Conservation (phyloP, 2,329 filamentous ascomycete species). For the Chaetomium sp. region DNA sequence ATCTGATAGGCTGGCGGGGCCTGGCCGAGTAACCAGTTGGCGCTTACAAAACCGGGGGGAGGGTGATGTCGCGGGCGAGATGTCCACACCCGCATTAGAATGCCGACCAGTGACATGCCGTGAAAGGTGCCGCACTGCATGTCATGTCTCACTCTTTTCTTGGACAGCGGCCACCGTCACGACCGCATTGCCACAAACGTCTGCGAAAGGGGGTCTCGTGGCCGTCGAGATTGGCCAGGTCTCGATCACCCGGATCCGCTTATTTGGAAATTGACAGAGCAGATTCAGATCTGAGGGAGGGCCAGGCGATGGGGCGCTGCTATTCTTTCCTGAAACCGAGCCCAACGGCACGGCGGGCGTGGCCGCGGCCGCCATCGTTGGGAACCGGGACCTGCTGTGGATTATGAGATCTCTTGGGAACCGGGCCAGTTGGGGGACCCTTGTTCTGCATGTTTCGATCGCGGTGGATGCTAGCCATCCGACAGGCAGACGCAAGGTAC, state of each 20-base stretch:
- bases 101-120: constrained; percentile 48
- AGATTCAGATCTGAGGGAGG: constrained; percentile 14
- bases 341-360: constrained; percentile 25
- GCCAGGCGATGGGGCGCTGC: constrained; percentile 25
- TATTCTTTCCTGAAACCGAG: constrained; percentile 39
- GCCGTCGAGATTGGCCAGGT: constrained; percentile 43
- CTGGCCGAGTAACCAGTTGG: constrained; percentile 48
- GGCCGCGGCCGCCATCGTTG: background rate
- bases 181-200: constrained; percentile 46
- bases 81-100: constrained; percentile 42
- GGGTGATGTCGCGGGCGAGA: constrained; percentile 46
- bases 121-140: constrained; percentile 46
- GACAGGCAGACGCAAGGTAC: constrained; percentile 24
- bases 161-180: constrained; percentile 40
- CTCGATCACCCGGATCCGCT: constrained; percentile 9
- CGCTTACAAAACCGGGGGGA: constrained; percentile 50
- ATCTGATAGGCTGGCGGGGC: constrained; percentile 49
- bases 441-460: constrained; percentile 32
- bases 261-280: constrained; percentile 16
- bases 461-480: constrained; percentile 18
- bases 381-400: constrained; percentile 3
- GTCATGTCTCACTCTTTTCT: constrained; percentile 52
- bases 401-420: constrained; percentile 9
- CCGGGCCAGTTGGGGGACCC: constrained; percentile 9
- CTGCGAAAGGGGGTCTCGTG: constrained; percentile 47